Base-by-base conservation (phyloP, 2,329 filamentous ascomycete genomes). In the Monilinia laxa region DNA sequence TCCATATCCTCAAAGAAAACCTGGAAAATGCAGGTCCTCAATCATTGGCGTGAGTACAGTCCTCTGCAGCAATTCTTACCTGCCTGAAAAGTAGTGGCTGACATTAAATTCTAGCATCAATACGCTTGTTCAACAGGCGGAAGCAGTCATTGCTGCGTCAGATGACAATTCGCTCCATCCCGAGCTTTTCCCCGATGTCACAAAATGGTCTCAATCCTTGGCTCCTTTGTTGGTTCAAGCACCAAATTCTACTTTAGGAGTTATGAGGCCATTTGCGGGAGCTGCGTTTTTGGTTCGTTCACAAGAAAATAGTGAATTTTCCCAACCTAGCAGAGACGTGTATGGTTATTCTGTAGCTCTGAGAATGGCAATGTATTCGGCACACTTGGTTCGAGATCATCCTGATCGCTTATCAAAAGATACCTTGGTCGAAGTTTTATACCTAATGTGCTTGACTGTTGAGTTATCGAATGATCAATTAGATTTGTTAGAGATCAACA, bases 261-360 rank as follows among this genome's bases (percentile, higher is more conserved):
- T 97, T 5, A 91, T 89, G 2, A 93, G 88, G 74, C 83, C 83
- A 31, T 80, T 97, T 9, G 87, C 86, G 0, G 92, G 92, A 4
- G 86, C 86, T 0, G 84, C 90, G 7, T 87, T 90, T 70, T 78
- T 97, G 3, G 81, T 90, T 0, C 75, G 79, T 14, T 70, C 73
- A 5, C 65, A 75, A 0, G 64, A 74, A 35, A 71, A 68, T 56
- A 68, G 70, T 72, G 9, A 69, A 71, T 67, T 73, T 49, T 18
- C 51, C 12, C 52, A 18, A 52, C 5, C 40, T 20, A 75, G 79
- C 42, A 82, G 89, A 54, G 93, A 97, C 75, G 80, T 83, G 4
- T 84, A 85, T 70, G 90, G 90, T 0, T 85, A 88, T 42, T 92
- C 92, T 2, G 81, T 90, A 64, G 87, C 92, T 0, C 85, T 91